Evolutionary conservation across 768 basidiomycete genomes (phyloP).

Genomic region (Auriscalpium microsporum): DNA sequence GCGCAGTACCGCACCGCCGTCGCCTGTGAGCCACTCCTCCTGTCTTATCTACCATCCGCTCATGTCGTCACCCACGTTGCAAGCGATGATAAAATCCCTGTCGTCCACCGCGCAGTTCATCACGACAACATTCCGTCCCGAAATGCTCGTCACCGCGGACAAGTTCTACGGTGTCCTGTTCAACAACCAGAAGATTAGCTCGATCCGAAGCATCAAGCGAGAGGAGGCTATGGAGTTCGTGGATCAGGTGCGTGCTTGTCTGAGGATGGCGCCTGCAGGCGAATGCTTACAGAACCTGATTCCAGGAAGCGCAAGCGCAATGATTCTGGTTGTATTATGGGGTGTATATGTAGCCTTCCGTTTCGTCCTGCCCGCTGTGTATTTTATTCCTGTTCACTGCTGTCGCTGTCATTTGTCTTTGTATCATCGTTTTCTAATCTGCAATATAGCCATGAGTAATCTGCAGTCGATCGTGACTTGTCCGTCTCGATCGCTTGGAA

Average conservation of each 20-base stretch:
- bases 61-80: not conserved
- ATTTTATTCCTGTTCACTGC: not conserved
- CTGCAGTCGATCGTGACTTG: no score
- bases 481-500: no score
- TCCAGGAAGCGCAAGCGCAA: not conserved
- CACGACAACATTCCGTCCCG: slow-evolving; percentile 95
- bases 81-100: slow-evolving; percentile 91
- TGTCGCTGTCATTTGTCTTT: no score
- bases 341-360: not conserved
- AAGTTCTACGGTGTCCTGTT: slow-evolving; percentile 97
- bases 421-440: no score
- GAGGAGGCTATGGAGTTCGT: slow-evolving; percentile 94
- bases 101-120: slow-evolving; percentile 89
- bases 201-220: slow-evolving; percentile 76
- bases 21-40: slow-evolving; percentile 51
- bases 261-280: not conserved
- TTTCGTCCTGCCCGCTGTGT: not conserved
- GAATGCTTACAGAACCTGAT: not conserved
- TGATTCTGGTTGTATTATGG: not conserved
- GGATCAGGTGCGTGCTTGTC: slow-evolving; percentile 52
- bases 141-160: slow-evolving; percentile 93
- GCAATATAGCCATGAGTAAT: no score
- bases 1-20: slow-evolving; percentile 97
- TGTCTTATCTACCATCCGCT: not conserved
- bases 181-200: slow-evolving; percentile 91